Evolutionary conservation across 495 filamentous ascomycete species (phyloP).

Genomic region (Xylaria flabelliformis): DNA sequence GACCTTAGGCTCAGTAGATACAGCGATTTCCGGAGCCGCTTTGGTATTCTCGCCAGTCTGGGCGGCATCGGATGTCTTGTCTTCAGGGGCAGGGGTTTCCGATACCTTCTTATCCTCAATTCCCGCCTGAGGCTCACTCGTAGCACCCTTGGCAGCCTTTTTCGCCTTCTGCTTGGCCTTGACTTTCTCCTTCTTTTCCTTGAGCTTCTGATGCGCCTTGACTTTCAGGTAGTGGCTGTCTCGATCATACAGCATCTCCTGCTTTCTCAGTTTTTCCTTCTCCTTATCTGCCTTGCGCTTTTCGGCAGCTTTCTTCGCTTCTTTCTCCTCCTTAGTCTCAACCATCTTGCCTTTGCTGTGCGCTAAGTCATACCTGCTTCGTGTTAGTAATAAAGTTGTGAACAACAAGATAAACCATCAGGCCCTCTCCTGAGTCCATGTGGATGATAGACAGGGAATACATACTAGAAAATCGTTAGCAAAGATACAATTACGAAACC

Average conservation of each 20-base stretch:
- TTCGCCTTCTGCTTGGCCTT: slow-evolving; percentile 45
- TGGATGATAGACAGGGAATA: neutral
- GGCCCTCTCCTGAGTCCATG: neutral
- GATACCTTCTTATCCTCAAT: slow-evolving; percentile 32
- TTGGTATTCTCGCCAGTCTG: neutral
- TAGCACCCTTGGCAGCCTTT: slow-evolving; percentile 37
- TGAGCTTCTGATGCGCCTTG: slow-evolving; percentile 42
- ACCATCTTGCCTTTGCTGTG: slow-evolving; percentile 75
- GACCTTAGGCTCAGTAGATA: slow-evolving; percentile 23
- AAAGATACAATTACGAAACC: neutral
- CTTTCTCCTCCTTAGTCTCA: slow-evolving; percentile 71
- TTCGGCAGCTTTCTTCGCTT: slow-evolving; percentile 49
- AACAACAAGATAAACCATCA: neutral
- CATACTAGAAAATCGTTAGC: slow-evolving; percentile 17
- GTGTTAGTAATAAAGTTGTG: neutral
- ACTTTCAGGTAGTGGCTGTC: slow-evolving; percentile 32
- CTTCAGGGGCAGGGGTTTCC: neutral
- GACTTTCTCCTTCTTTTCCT: slow-evolving; percentile 41
- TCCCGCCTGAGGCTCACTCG: slow-evolving; percentile 34
- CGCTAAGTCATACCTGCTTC: slow-evolving; percentile 75
- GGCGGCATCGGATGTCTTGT: slow-evolving; percentile 9
- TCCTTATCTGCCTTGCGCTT: slow-evolving; percentile 56
- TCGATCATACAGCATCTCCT: slow-evolving; percentile 51
- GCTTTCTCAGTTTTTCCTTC: slow-evolving; percentile 59
- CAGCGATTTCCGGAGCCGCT: neutral